phyloP scores from a whole-genome alignment of 352 stramenopile genomes.

The Globisporangium carolinianum region DNA sequence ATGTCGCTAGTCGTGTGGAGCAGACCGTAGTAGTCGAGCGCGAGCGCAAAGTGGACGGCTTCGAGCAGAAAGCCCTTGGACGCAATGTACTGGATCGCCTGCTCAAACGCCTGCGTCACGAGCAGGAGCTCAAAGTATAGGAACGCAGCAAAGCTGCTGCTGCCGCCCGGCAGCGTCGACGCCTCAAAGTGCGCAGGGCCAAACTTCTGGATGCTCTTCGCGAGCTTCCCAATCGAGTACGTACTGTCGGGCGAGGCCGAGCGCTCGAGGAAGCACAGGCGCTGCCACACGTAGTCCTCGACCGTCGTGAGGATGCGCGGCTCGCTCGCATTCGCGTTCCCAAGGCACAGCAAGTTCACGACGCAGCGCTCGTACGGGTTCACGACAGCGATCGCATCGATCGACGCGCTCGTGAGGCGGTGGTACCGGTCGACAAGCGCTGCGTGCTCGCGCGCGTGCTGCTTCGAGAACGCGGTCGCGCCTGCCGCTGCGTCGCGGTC shows the following conservation, averaged over 20 bases:
- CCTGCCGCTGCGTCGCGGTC: slow-evolving; percentile 25
- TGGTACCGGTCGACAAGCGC: slow-evolving; percentile 63
- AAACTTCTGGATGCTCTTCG: slow-evolving; percentile 73
- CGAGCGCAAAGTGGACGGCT: slow-evolving; percentile 73
- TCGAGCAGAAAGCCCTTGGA: slow-evolving; percentile 73
- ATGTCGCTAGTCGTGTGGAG: slow-evolving; percentile 55
- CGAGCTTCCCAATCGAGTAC: slow-evolving; percentile 59
- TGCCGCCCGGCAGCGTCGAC: slow-evolving; percentile 21
- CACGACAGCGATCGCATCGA: slow-evolving; percentile 61
- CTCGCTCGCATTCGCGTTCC: slow-evolving; percentile 74
- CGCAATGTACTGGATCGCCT: slow-evolving; percentile 73
- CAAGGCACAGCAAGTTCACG: slow-evolving; percentile 74
- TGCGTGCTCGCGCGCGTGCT: slow-evolving; percentile 57
- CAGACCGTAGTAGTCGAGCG: slow-evolving; percentile 74
- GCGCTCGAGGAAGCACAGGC: slow-evolving; percentile 72
- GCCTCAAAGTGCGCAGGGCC: slow-evolving; percentile 66
- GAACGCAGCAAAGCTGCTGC: slow-evolving; percentile 46
- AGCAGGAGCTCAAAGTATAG: slow-evolving; percentile 80
- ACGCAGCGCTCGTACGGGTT: slow-evolving; percentile 77
- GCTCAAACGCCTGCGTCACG: slow-evolving; percentile 74
- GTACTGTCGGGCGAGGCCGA: slow-evolving; percentile 33
- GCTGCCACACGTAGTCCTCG: slow-evolving; percentile 85
- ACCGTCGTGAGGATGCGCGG: slow-evolving; percentile 70
- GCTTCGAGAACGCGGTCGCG: slow-evolving; percentile 53
- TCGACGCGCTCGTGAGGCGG: slow-evolving; percentile 58